Percentiles rank a stretch among this genome's conserved stretches.
These are phyloP conservation scores for Eustoma russellianum DNA, from an alignment of 257 asterid species.

Conservation along the genomic window DNA sequence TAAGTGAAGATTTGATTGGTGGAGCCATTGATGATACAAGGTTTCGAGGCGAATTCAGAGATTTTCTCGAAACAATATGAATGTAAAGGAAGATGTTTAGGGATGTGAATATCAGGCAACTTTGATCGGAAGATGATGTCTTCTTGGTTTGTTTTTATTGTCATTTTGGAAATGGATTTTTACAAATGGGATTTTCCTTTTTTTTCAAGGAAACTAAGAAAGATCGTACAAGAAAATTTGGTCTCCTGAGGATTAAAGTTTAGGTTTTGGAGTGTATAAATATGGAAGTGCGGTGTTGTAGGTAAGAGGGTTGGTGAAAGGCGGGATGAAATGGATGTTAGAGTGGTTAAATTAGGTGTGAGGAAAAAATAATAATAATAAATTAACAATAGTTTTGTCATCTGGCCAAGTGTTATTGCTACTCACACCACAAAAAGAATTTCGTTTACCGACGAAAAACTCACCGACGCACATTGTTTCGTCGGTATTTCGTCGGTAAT, in stretches of 20 bases:
- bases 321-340: not conserved
- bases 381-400: too few species aligned
- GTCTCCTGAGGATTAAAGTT: slow-evolving; percentile 21
- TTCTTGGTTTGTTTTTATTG: slow-evolving; percentile 18
- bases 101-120: slow-evolving; percentile 68
- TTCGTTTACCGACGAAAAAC: too few species aligned
- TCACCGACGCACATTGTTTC: too few species aligned
- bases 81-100: slow-evolving; percentile 61
- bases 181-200: too few species aligned
- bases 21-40: slow-evolving; percentile 68
- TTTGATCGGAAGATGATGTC: slow-evolving; percentile 68
- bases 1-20: slow-evolving; percentile 44
- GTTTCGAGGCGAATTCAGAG: slow-evolving; percentile 23
- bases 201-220: not conserved
- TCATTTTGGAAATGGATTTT: slow-evolving; percentile 18
- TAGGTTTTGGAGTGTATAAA: slow-evolving; percentile 24
- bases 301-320: slow-evolving; percentile 30
- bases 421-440: too few species aligned
- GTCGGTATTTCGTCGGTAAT: too few species aligned
- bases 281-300: slow-evolving; percentile 6
- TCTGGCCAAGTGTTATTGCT: too few species aligned
- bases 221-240: slow-evolving; percentile 10
- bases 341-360: too few species aligned
- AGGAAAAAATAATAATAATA: too few species aligned
- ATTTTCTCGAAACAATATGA: slow-evolving; percentile 73